Conservation (phyloP, 2,329 filamentous ascomycete species). For the Botrytis fragariae region DNA sequence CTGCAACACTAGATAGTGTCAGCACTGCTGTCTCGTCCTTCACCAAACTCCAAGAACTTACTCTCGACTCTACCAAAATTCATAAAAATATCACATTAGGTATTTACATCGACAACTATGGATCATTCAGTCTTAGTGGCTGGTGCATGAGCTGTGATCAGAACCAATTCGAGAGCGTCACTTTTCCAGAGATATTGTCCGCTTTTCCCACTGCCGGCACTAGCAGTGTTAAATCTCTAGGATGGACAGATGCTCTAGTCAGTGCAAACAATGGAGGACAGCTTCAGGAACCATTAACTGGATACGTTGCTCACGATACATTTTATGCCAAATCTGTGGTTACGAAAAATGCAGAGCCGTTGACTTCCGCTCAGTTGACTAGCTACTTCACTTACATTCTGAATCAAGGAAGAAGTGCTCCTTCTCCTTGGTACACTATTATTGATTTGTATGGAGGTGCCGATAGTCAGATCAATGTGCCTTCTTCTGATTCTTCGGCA, state of each 20-base stretch:
- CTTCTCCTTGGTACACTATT: constrained; percentile 19
- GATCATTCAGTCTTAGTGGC: constrained; percentile 40
- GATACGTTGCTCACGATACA: constrained; percentile 23
- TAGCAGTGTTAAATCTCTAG: constrained; percentile 30
- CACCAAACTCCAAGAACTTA: constrained; percentile 16
- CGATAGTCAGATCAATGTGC: constrained; percentile 22
- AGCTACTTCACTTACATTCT: constrained; percentile 20
- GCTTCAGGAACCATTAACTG: constrained; percentile 23
- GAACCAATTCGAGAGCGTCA: constrained; percentile 40
- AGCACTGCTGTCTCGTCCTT: constrained; percentile 14
- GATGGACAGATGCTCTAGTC: constrained; percentile 26
- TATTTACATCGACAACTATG: constrained; percentile 42
- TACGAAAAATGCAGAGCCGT: constrained; percentile 20
- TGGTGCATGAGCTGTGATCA: constrained; percentile 41
- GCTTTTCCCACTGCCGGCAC: constrained; percentile 34
- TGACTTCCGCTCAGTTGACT: constrained; percentile 6
- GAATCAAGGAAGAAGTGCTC: constrained; percentile 16
- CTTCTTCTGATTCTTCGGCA: constrained; percentile 11
- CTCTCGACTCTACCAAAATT: constrained; percentile 26
- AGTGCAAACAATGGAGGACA: constrained; percentile 19
- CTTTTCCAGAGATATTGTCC: constrained; percentile 41
- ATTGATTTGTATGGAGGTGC: constrained; percentile 24
- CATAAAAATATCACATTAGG: constrained; percentile 43
- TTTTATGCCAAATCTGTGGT: constrained; percentile 28
- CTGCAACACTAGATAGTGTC: constrained; percentile 24